These are phyloP conservation scores for Ophiobolus disseminans DNA, from an alignment of 2,329 filamentous ascomycete species.

Conservation along the genomic window DNA sequence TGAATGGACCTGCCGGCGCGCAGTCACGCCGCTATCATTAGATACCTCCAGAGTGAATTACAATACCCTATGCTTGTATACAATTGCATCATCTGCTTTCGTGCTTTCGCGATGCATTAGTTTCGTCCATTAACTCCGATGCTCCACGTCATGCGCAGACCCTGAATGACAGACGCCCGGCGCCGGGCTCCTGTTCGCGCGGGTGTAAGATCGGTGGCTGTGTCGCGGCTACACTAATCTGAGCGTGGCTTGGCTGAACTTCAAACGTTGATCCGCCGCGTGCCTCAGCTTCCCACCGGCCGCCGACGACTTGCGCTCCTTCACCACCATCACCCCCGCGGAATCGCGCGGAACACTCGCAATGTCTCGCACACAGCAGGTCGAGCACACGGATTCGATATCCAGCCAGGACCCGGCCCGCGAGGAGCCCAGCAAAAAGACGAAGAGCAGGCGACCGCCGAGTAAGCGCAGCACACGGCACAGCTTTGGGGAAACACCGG, in stretches of 20 bases:
- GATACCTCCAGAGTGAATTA: conserved; percentile 9
- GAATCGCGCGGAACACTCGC: conserved; percentile 39
- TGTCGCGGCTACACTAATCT: conserved; percentile 36
- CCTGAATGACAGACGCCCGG: neutral
- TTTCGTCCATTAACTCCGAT: conserved; percentile 8
- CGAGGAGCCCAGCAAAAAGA: conserved; percentile 65
- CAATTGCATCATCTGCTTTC: conserved; percentile 6
- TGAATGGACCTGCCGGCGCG: conserved; percentile 14
- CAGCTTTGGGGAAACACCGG: conserved; percentile 10
- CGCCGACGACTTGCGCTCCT: conserved; percentile 20
- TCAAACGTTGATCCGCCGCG: conserved; percentile 29
- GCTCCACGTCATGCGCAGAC: conserved; percentile 1
- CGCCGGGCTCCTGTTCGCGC: conserved; percentile 16
- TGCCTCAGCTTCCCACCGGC: conserved; percentile 10
- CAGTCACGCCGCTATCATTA: conserved; percentile 11
- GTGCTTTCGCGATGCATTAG: neutral
- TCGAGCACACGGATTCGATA: conserved; percentile 53
- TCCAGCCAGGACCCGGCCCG: conserved; percentile 52
- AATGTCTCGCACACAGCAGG: conserved; percentile 56
- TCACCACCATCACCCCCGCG: conserved; percentile 28
- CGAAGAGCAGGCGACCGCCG: conserved; percentile 86
- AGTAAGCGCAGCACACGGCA: conserved; percentile 63
- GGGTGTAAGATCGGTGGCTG: conserved; percentile 23
- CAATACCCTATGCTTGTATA: neutral
- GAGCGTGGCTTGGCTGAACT: conserved; percentile 28